Evolutionary conservation across 2,329 filamentous ascomycete genomes (phyloP).

Genomic region (Pseudonectria foliicola): DNA sequence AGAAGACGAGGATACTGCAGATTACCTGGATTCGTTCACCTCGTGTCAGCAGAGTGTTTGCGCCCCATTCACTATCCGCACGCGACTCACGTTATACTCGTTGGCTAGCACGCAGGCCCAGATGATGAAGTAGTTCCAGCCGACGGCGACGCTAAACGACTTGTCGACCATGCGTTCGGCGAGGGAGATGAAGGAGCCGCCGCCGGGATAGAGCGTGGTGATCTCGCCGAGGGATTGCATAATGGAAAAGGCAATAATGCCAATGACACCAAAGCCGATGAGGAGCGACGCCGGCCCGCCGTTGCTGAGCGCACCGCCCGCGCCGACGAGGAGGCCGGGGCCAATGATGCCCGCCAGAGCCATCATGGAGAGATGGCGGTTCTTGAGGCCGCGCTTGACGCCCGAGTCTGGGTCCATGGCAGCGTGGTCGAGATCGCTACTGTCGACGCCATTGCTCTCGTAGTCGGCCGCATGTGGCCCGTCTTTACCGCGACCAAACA

Average conservation of each 20-base stretch:
- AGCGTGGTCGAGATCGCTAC: conserved; percentile 30
- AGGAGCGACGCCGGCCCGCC: conserved; percentile 66
- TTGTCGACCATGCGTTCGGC: conserved; percentile 65
- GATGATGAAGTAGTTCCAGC: conserved; percentile 67
- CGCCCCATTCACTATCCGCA: too few species aligned
- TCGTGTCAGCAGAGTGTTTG: too few species aligned
- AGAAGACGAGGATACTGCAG: conserved; percentile 58
- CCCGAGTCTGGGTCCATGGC: conserved; percentile 54
- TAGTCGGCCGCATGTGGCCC: conserved; percentile 12
- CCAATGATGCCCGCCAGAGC: conserved; percentile 57
- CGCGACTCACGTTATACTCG: conserved; percentile 52
- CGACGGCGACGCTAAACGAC: conserved; percentile 60
- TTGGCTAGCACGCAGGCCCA: conserved; percentile 61
- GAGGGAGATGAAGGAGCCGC: conserved; percentile 64
- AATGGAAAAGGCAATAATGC: conserved; percentile 56
- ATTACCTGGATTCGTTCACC: conserved; percentile 31
- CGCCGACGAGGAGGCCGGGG: conserved; percentile 64
- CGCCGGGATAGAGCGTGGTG: conserved; percentile 64
- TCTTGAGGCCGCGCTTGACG: conserved; percentile 63
- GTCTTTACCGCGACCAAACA: conserved; percentile 15
- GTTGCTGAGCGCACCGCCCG: conserved; percentile 59
- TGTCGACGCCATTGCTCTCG: conserved; percentile 10
- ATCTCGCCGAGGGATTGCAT: conserved; percentile 72
- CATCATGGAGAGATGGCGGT: conserved; percentile 61
- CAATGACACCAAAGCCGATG: conserved; percentile 67